Conservation (phyloP, 768 basidiomycete species). For the Macrolepiota fuliginosa region DNA sequence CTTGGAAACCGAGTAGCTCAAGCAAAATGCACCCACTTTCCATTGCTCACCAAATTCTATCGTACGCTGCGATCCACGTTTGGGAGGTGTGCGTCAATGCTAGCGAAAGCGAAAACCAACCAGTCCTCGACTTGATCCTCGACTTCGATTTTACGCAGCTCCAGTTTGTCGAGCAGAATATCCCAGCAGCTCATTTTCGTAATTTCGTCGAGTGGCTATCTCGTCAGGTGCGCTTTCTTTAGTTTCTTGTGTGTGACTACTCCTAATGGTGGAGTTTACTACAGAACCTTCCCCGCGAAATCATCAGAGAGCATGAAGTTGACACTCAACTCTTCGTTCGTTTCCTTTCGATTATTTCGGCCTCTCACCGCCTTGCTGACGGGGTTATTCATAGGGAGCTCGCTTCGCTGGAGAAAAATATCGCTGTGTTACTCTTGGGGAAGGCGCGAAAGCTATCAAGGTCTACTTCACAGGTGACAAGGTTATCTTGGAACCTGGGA, state of each 20-base stretch:
- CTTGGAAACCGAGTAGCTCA: not conserved
- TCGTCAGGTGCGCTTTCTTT: not conserved
- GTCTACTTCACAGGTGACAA: not conserved
- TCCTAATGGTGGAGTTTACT: not conserved
- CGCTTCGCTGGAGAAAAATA: not conserved
- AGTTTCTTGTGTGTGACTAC: not conserved
- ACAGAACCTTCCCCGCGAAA: not conserved
- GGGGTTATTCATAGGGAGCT: not conserved
- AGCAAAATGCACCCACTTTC: not conserved
- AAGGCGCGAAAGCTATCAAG: not conserved
- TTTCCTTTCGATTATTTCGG: not conserved
- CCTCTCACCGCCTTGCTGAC: not conserved
- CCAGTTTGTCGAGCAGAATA: not conserved
- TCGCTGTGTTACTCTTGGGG: not conserved
- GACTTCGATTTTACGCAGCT: not conserved
- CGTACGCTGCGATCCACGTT: not conserved
- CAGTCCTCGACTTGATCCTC: not conserved
- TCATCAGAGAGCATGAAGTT: not conserved
- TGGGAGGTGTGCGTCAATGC: not conserved
- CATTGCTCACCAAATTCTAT: not conserved
- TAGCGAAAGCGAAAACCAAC: not conserved
- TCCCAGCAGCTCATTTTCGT: not conserved
- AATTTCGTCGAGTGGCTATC: not conserved
- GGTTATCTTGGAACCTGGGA: too few species aligned
- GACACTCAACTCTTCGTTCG: not conserved